phyloP scores from a whole-genome alignment of 495 filamentous ascomycete species.

The Saxophila tyrrhenica region DNA sequence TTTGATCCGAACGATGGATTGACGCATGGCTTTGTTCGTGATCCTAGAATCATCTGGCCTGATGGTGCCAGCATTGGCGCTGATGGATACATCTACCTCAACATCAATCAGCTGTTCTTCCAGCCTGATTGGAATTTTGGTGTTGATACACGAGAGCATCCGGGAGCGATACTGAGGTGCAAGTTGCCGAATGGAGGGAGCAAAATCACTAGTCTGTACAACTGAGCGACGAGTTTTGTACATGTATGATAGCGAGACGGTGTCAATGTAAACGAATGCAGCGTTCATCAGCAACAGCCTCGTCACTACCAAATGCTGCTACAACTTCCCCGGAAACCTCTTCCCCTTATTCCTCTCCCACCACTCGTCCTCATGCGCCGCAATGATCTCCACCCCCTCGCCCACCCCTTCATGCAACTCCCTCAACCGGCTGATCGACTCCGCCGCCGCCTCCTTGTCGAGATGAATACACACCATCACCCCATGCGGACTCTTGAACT shows the following conservation, averaged over 20 bases:
- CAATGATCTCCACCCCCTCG: constrained; percentile 27
- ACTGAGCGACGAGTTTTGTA: too few species aligned
- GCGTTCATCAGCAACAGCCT: too few species aligned
- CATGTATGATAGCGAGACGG: too few species aligned
- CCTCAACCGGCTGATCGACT: constrained; percentile 21
- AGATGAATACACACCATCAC: constrained; percentile 26
- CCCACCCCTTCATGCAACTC: constrained; percentile 13
- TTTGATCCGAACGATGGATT: constrained; percentile 27
- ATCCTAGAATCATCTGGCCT: constrained; percentile 34
- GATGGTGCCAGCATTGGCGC: constrained; percentile 29
- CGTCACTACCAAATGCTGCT: too few species aligned
- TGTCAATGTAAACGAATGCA: too few species aligned
- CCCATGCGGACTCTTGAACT: constrained; percentile 24
- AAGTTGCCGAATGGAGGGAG: constrained; percentile 23
- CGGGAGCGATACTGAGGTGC: constrained; percentile 23
- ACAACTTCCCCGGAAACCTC: constrained; percentile 19
- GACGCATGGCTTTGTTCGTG: constrained; percentile 27
- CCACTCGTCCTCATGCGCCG: constrained; percentile 30
- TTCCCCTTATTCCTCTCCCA: constrained; percentile 23
- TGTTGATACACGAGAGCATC: constrained; percentile 21
- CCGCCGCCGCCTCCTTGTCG: constrained; percentile 22
- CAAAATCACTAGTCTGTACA: constrained; percentile 21
- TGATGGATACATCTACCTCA: constrained; percentile 36
- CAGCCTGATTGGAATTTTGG: constrained; percentile 30
- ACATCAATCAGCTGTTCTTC: constrained; percentile 34